Percentiles rank a stretch among this genome's conserved stretches.
Conservation (phyloP, 768 basidiomycete species). For the Kwoniella newhampshirensis region DNA sequence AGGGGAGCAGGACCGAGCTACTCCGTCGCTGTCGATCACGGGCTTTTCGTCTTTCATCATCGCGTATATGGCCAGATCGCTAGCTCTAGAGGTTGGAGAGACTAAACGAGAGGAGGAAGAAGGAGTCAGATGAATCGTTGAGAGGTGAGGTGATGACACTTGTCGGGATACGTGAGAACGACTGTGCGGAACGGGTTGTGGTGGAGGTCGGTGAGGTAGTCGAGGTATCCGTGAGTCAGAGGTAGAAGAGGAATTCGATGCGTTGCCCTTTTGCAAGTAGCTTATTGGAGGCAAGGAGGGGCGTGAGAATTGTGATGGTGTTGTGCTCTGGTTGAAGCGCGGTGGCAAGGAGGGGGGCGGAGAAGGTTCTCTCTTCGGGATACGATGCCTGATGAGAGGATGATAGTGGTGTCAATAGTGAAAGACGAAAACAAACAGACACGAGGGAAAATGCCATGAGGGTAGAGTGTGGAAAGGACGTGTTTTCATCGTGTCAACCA, state of each 20-base stretch:
- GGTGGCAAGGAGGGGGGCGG: no score
- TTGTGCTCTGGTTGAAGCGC: no score
- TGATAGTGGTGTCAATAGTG: not conserved
- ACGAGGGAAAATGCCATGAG: not conserved
- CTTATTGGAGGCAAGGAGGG: not conserved
- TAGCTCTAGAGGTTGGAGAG: conserved; percentile 14
- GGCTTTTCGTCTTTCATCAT: conserved; percentile 30
- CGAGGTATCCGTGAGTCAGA: not conserved
- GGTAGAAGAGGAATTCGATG: not conserved
- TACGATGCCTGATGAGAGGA: not conserved
- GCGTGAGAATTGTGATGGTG: no score
- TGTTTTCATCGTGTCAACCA: conserved; percentile 27
- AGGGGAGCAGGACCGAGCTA: not conserved
- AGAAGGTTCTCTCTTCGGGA: no score
- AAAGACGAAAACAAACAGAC: not conserved
- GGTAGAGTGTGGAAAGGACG: conserved; percentile 7
- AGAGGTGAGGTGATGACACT: not conserved
- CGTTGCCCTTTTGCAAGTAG: not conserved
- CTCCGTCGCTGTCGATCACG: conserved; percentile 10
- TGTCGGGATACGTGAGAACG: not conserved
- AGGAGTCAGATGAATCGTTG: not conserved
- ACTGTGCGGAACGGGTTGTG: not conserved
- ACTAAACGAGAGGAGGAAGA: conserved; percentile 4
- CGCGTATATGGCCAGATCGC: conserved; percentile 25
- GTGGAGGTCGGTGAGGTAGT: not conserved